These are phyloP conservation scores for Erysimum cheiranthoides DNA, from an alignment of 345 rosid genomes.

Conservation along the genomic window DNA sequence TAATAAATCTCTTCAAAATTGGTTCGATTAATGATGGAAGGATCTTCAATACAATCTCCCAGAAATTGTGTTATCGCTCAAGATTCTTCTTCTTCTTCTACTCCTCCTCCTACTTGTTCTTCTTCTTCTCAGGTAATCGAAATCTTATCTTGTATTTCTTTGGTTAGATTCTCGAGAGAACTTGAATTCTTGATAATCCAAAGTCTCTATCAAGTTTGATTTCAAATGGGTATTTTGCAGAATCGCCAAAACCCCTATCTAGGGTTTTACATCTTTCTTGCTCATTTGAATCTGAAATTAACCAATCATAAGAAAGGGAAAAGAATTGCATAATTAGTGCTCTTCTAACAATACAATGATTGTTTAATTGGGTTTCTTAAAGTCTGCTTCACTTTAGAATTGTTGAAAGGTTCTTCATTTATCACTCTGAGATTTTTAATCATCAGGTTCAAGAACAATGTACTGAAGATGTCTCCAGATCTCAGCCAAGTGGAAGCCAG, in stretches of 20 bases:
- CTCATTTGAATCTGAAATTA: not conserved
- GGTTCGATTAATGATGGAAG: slow-evolving; percentile 32
- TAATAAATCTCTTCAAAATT: not conserved
- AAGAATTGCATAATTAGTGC: not conserved
- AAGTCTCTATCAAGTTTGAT: not conserved
- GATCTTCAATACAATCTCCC: not conserved
- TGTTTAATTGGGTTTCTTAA: not conserved
- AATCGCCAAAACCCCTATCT: slow-evolving; percentile 1
- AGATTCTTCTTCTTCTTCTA: slow-evolving; percentile 10
- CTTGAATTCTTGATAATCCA: not conserved
- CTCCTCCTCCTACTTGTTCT: not conserved
- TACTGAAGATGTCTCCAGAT: slow-evolving; percentile 49
- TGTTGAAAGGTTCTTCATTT: not conserved
- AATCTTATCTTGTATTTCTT: not conserved
- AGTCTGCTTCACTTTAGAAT: not conserved
- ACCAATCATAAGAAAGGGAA: not conserved
- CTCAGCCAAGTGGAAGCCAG: slow-evolving; percentile 58
- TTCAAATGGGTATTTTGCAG: not conserved
- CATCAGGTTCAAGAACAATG: slow-evolving; percentile 46
- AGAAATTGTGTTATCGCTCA: not conserved
- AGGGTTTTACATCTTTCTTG: slow-evolving; percentile 2
- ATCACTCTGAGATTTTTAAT: not conserved
- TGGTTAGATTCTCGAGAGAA: not conserved
- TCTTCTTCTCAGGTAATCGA: slow-evolving; percentile 41
- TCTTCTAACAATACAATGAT: not conserved